Conservation (phyloP, 1,139 yeast species). For the Suhomyces choctaworum region DNA sequence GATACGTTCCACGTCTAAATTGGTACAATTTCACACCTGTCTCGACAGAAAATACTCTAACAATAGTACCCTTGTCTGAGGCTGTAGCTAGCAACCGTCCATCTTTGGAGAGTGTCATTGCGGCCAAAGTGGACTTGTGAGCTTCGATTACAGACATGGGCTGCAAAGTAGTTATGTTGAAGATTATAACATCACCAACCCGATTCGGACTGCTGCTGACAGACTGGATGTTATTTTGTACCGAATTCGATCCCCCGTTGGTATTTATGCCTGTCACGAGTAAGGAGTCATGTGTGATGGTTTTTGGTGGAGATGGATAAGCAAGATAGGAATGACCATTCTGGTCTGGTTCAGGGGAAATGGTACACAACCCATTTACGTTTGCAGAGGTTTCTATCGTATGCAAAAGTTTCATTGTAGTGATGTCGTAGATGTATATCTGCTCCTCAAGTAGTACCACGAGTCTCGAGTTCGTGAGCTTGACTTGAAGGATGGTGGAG, state of each 20-base stretch:
- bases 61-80: slow-evolving; percentile 91
- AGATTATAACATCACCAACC: slow-evolving; percentile 87
- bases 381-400: slow-evolving; percentile 86
- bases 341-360: slow-evolving; percentile 54
- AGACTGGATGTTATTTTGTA: slow-evolving; percentile 44
- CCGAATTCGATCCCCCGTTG: slow-evolving; percentile 46
- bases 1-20: slow-evolving; percentile 92
- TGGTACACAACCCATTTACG: slow-evolving; percentile 57
- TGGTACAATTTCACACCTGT: slow-evolving; percentile 83
- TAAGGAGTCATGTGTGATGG: slow-evolving; percentile 45
- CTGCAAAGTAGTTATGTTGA: slow-evolving; percentile 73
- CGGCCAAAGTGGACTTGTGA: slow-evolving; percentile 82
- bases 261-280: slow-evolving; percentile 46
- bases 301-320: slow-evolving; percentile 79
- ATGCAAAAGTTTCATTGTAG: slow-evolving; percentile 83
- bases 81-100: slow-evolving; percentile 90
- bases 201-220: slow-evolving; percentile 49
- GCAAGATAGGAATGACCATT: slow-evolving; percentile 68
- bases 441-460: slow-evolving; percentile 81
- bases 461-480: slow-evolving; percentile 71
- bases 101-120: slow-evolving; percentile 72
- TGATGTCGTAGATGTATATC: slow-evolving; percentile 84
- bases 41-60: slow-evolving; percentile 82
- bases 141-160: slow-evolving; percentile 92
- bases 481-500: slow-evolving; percentile 73